phyloP scores from a whole-genome alignment of 495 filamentous ascomycete species.

The Tuber microsphaerosporum region DNA sequence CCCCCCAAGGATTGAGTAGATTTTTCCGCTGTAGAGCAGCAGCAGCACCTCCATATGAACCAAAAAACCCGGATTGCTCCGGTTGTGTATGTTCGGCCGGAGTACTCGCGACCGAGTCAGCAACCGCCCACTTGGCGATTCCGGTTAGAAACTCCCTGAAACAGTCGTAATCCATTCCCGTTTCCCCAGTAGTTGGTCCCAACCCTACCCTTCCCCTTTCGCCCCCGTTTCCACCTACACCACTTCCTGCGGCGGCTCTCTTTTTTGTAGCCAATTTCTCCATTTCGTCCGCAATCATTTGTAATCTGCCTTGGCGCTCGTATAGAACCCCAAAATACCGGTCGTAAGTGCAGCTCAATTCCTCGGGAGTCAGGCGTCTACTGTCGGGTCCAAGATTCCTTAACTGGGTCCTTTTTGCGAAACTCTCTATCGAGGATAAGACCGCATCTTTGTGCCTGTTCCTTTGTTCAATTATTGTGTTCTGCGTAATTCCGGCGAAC shows the following conservation, averaged over 20 bases:
- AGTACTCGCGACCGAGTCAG: constrained; percentile 48
- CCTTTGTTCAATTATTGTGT: constrained; percentile 79
- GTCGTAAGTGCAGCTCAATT: constrained; percentile 83
- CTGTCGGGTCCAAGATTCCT: constrained; percentile 92
- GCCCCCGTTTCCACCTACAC: constrained; percentile 14
- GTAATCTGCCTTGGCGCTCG: constrained; percentile 75
- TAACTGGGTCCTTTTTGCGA: constrained; percentile 93
- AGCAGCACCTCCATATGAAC: constrained; percentile 22
- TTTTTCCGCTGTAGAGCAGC: constrained; percentile 43
- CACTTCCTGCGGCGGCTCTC: constrained; percentile 36
- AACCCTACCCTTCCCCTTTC: constrained; percentile 81
- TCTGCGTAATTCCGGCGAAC: constrained; percentile 89
- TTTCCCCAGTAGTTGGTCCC: constrained; percentile 66
- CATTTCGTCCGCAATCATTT: constrained; percentile 67
- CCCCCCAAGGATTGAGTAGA: constrained; percentile 63
- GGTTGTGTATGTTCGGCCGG: constrained; percentile 3
- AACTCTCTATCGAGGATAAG: constrained; percentile 87
- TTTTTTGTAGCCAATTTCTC: constrained; percentile 49
- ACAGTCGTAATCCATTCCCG: constrained; percentile 90
- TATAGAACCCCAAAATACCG: constrained; percentile 86
- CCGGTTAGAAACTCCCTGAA: constrained; percentile 88
- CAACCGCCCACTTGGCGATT: constrained; percentile 83
- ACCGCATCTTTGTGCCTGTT: constrained; percentile 88
- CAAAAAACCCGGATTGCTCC: constrained; percentile 15
- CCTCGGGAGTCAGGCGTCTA: constrained; percentile 75